Percentiles rank a stretch among this genome's conserved stretches.
Conservation (phyloP, 192 early-diverging fungal species). For the Coemansia sp. region DNA sequence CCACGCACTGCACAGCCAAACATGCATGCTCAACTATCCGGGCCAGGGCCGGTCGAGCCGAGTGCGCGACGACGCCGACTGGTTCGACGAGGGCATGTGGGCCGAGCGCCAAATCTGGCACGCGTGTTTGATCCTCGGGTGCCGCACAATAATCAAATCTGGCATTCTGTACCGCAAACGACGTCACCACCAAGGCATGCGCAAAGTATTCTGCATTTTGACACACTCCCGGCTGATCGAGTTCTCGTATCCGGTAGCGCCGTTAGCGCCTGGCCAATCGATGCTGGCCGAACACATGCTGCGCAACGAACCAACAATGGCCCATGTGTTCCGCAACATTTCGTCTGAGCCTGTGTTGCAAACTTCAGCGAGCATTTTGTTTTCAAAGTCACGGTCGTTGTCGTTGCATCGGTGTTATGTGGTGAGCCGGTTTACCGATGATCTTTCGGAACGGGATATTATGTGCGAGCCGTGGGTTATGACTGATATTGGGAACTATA, state of each 20-base stretch:
- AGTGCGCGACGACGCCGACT: conserved; percentile 26
- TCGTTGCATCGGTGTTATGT: conserved; percentile 47
- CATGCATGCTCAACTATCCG: conserved; percentile 36
- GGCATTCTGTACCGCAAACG: conserved; percentile 53
- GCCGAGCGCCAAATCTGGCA: conserved; percentile 51
- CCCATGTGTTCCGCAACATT: conserved; percentile 19
- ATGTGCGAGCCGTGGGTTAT: conserved; percentile 54
- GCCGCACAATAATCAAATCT: conserved; percentile 44
- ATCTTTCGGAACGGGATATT: conserved; percentile 36
- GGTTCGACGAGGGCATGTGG: conserved; percentile 36
- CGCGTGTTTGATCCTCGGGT: conserved; percentile 45
- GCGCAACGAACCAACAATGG: conserved; percentile 16
- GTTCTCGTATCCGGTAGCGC: conserved; percentile 26
- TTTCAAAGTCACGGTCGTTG: conserved; percentile 28
- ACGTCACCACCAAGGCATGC: conserved; percentile 44
- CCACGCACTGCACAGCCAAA: conserved; percentile 26
- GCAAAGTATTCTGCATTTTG: conserved; percentile 49
- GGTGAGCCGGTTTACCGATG: conserved; percentile 43
- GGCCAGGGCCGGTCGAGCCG: conserved; percentile 33
- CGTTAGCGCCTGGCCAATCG: conserved; percentile 16
- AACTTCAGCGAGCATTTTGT: conserved; percentile 11
- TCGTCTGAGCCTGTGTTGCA: no score
- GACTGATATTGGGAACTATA: conserved; percentile 53
- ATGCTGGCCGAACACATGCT: conserved; percentile 19
- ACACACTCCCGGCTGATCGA: conserved; percentile 47